Conservation (phyloP, 2,329 filamentous ascomycete genomes). For the Fusarium sp. region DNA sequence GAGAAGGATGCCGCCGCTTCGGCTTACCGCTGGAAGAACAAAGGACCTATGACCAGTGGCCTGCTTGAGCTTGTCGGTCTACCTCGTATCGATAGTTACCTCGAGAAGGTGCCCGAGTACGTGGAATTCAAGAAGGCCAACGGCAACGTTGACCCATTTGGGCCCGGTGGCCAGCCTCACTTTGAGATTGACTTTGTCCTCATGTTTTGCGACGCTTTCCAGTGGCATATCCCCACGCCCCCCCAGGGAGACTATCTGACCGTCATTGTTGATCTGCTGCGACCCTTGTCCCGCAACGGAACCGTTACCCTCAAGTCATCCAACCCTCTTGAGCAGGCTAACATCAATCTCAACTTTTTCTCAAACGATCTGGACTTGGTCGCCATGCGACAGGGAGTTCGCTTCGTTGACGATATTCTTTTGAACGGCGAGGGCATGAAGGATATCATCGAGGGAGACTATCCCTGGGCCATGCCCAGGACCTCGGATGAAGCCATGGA, state of each 20-base stretch:
- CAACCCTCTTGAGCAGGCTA: background rate
- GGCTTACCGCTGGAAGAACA: slow-evolving; percentile 56
- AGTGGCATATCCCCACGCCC: slow-evolving; percentile 62
- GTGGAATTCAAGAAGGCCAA: slow-evolving; percentile 58
- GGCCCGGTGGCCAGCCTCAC: slow-evolving; percentile 71
- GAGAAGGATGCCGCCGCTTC: slow-evolving; percentile 29
- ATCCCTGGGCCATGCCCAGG: slow-evolving; percentile 73
- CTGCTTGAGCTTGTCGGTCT: slow-evolving; percentile 68
- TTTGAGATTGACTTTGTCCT: slow-evolving; percentile 76
- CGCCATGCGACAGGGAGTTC: background rate
- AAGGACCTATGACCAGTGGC: slow-evolving; percentile 59
- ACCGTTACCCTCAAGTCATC: background rate
- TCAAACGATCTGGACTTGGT: background rate
- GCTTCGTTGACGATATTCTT: background rate
- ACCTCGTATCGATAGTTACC: slow-evolving; percentile 68
- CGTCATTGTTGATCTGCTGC: slow-evolving; percentile 1
- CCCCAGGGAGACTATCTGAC: slow-evolving; percentile 65
- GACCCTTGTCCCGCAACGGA: slow-evolving; percentile 3
- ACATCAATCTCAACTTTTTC: slow-evolving; percentile 5
- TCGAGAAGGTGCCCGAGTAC: slow-evolving; percentile 66
- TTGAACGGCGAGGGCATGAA: slow-evolving; percentile 70
- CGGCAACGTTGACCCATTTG: slow-evolving; percentile 67
- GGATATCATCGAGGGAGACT: slow-evolving; percentile 67
- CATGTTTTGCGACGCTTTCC: slow-evolving; percentile 68
- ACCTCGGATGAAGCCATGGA: slow-evolving; percentile 71